These are phyloP conservation scores for Exophiala mesophila DNA, from an alignment of 2,329 filamentous ascomycete genomes.

Conservation along the genomic window DNA sequence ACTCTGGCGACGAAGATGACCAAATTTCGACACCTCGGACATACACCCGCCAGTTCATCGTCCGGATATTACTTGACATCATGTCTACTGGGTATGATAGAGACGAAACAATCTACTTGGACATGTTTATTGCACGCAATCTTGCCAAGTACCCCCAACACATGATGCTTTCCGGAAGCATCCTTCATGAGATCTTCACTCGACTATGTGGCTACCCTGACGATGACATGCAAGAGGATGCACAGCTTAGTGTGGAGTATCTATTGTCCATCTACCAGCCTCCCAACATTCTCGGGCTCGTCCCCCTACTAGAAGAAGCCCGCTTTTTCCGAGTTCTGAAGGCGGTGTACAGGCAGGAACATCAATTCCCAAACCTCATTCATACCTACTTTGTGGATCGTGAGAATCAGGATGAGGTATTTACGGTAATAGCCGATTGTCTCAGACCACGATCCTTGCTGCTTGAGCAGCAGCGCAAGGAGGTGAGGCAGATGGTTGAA, in stretches of 20 bases:
- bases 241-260: constrained; percentile 95
- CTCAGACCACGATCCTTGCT: constrained; percentile 61
- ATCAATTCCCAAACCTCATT: constrained; percentile 72
- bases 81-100: constrained; percentile 74
- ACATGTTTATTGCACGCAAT: constrained; percentile 98
- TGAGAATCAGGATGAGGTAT: constrained; percentile 68
- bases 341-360: constrained; percentile 74
- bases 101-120: constrained; percentile 85
- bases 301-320: constrained; percentile 72
- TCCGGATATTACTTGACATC: constrained; percentile 84
- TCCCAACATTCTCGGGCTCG: constrained; percentile 68
- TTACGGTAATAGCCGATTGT: constrained; percentile 72
- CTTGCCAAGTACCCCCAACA: constrained; percentile 96
- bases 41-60: constrained; percentile 72
- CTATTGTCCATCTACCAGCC: constrained; percentile 90
- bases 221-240: constrained; percentile 78
- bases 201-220: constrained; percentile 82
- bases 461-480: constrained; percentile 63
- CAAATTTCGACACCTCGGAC: constrained; percentile 29
- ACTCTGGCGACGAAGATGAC: constrained; percentile 44
- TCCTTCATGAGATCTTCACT: constrained; percentile 72
- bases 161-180: constrained; percentile 80
- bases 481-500: constrained; percentile 64
- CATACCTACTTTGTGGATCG: constrained; percentile 80
- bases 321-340: constrained; percentile 90